phyloP scores from a whole-genome alignment of 768 basidiomycete genomes.

The Boletus tylopilopsis region DNA sequence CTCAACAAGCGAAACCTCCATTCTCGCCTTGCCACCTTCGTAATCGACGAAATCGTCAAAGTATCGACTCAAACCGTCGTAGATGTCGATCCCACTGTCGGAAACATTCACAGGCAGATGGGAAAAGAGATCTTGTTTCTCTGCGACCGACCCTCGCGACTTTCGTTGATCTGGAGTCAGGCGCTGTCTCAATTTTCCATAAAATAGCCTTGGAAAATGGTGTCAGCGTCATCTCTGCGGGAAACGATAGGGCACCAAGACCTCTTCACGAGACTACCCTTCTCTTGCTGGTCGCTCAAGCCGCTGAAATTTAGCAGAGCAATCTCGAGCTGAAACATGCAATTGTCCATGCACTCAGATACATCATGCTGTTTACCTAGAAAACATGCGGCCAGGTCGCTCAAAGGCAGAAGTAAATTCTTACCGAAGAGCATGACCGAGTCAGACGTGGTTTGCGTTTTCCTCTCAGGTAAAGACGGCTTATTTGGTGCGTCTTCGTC shows the following conservation, averaged over 20 bases:
- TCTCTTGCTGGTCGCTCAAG: constrained; percentile 39
- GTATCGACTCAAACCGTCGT: constrained; percentile 89
- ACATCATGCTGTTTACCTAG: constrained; percentile 96
- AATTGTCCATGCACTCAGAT: constrained; percentile 98
- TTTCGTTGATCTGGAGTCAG: constrained; percentile 36
- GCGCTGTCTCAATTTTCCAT: constrained; percentile 78
- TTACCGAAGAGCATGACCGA: constrained; percentile 90
- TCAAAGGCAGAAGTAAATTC: constrained; percentile 16
- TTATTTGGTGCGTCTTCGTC: constrained; percentile 38
- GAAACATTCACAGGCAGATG: constrained; percentile 92
- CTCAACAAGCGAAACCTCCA: constrained; percentile 84
- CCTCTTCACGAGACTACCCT: constrained; percentile 86
- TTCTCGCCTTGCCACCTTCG: constrained; percentile 79
- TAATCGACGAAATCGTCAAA: constrained; percentile 89
- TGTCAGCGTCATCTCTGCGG: background rate
- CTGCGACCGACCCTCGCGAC: constrained; percentile 59
- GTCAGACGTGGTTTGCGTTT: constrained; percentile 50
- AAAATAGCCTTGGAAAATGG: constrained; percentile 65
- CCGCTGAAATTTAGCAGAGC: constrained; percentile 73
- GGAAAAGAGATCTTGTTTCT: constrained; percentile 90
- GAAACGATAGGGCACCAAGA: constrained; percentile 24
- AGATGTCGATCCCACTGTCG: constrained; percentile 85
- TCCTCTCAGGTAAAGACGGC: constrained; percentile 56
- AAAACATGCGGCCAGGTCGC: constrained; percentile 1
- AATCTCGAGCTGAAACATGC: constrained; percentile 97